phyloP scores from a whole-genome alignment of 2,329 filamentous ascomycete species.

The Penicillium sp. region DNA sequence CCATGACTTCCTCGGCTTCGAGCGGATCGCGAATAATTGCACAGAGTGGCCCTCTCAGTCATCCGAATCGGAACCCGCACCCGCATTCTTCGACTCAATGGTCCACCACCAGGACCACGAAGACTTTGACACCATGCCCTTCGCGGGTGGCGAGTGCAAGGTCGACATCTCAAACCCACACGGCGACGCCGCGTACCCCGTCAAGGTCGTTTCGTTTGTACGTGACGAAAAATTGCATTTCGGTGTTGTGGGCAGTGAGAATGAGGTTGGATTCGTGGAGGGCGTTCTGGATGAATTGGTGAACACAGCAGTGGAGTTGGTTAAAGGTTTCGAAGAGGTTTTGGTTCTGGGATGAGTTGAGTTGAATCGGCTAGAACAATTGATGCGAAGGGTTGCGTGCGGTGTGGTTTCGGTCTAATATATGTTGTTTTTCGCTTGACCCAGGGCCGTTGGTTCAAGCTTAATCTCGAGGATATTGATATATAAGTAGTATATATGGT shows the following conservation, averaged over 20 bases:
- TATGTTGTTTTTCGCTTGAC: not conserved
- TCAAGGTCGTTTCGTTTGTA: constrained; percentile 50
- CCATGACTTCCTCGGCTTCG: constrained; percentile 58
- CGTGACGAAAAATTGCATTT: constrained; percentile 64
- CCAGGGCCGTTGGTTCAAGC: not conserved
- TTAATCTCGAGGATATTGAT: not conserved
- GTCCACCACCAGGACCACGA: constrained; percentile 64
- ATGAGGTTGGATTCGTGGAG: constrained; percentile 55
- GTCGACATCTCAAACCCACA: constrained; percentile 66
- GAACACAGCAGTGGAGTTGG: constrained; percentile 47
- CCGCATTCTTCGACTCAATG: constrained; percentile 59
- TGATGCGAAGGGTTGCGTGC: no score
- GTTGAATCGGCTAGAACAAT: not conserved
- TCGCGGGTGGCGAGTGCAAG: constrained; percentile 40
- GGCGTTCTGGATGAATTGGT: constrained; percentile 58
- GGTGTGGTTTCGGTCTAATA: not conserved
- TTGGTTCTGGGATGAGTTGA: constrained; percentile 10
- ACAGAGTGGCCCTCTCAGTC: constrained; percentile 46
- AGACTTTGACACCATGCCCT: constrained; percentile 60
- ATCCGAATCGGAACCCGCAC: constrained; percentile 29
- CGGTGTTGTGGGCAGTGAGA: constrained; percentile 60
- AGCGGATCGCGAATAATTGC: constrained; percentile 55
- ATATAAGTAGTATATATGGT: not conserved
- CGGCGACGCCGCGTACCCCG: constrained; percentile 48
- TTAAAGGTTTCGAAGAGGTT: not conserved